phyloP scores from a whole-genome alignment of 2,329 filamentous ascomycete species.

The Pseudogymnoascus sp. region DNA sequence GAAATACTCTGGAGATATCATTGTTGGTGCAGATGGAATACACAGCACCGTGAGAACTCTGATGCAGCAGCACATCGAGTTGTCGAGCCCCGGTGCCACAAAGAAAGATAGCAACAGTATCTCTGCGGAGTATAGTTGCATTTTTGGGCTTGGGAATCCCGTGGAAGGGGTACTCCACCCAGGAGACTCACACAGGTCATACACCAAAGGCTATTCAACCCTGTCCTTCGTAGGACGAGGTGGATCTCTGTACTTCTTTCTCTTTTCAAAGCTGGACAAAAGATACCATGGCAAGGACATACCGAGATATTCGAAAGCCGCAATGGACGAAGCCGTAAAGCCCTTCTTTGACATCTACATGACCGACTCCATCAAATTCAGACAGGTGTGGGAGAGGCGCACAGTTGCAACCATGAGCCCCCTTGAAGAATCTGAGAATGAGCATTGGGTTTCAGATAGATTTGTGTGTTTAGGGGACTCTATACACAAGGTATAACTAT shows the following conservation, averaged over 20 bases:
- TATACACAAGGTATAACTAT: conserved; percentile 28
- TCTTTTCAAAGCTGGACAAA: conserved; percentile 17
- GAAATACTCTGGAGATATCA: conserved; percentile 19
- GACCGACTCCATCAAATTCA: conserved; percentile 15
- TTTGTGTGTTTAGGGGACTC: conserved; percentile 22
- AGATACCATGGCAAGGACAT: conserved; percentile 17
- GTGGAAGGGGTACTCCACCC: conserved; percentile 13
- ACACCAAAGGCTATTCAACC: conserved; percentile 14
- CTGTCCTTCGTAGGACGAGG: conserved; percentile 16
- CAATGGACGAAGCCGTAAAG: conserved; percentile 14
- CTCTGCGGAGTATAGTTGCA: conserved; percentile 21
- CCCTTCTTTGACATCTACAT: conserved; percentile 11
- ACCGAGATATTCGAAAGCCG: conserved; percentile 19
- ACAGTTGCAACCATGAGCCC: conserved; percentile 13
- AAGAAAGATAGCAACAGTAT: conserved; percentile 17
- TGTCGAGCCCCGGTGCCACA: neutral
- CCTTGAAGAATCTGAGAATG: conserved; percentile 18
- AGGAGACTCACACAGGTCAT: conserved; percentile 13
- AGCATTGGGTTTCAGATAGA: conserved; percentile 21
- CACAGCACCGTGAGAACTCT: conserved; percentile 19
- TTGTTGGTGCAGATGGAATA: conserved; percentile 25
- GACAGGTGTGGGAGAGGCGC: conserved; percentile 15
- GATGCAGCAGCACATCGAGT: conserved; percentile 18
- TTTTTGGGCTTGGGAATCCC: conserved; percentile 20
- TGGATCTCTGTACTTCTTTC: conserved; percentile 17